Evolutionary conservation across 805 yeast genomes (phyloP), one percentile per base, ranked within the genome.

Genomic region (Kockiozyma suomiensis): DNA sequence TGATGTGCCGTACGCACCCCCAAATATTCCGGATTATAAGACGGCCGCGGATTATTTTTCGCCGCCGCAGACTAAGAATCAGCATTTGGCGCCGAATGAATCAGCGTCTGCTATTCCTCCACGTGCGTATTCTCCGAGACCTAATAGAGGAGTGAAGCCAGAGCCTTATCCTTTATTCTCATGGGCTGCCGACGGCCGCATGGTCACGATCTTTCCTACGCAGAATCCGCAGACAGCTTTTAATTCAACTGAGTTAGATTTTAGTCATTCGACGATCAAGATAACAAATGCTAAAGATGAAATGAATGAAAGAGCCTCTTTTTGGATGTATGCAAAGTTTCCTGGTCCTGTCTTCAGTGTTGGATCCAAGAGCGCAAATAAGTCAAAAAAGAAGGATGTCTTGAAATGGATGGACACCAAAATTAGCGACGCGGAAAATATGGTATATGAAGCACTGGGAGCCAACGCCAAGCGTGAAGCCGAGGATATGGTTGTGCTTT

Each of bases 301-400:
- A 13, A 48, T 68, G 65, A 70, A 46, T 10, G 43, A 33, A 25
- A 45, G 48, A 17, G 68, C 68, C 25, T 72, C 72, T 54, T 70
- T 66, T 21, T 70, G 68, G 46, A 61, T 67, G 46, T 68, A 70
- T 70, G 66, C 66, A 68, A 75, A 75, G 50, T 87, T 82, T 72
- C 94, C 88, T 0, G 90, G 87, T 0, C 96, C 97, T 0, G 75
- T 90, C 52, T 71, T 77, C 2, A 81, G 79, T 57, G 64, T 66
- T 1, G 66, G 64, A 15, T 67, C 76, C 2, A 74, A 74, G 57
- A 74, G 77, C 7, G 69, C 72, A 28, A 68, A 69, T 43, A 88
- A 84, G 69, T 75, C 84, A 1, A 86, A 82, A 70, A 78, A 78
- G 70, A 87, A 85, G 68, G 94, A 86, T 43, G 70, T 90, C 7